Base-by-base conservation (phyloP, 1,139 yeast species). In the Nakaseomyces kungkrabaensis region DNA sequence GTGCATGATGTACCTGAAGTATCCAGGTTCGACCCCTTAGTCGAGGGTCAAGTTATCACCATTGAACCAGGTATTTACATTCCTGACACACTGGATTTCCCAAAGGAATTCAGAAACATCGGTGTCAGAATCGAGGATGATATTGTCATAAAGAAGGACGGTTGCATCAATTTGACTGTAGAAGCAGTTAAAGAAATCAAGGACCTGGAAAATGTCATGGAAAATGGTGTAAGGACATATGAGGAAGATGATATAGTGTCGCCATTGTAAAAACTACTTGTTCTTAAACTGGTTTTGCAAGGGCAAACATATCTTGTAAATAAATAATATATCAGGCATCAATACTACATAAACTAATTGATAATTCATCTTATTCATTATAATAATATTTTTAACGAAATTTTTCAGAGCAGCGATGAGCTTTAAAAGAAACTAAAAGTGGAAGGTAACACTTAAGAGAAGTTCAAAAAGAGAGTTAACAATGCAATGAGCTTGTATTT, bases 111-210 rank as follows among this genome's bases (percentile, higher is more conserved):
- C 70, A 84, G 88, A 59, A 94, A 94, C 25, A 84, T 94, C 52
- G 99, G 98, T 1, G 84, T 94, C 27, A 79, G 99, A 60, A 85
- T 94, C 36, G 99, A 94, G 66, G 99, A 94, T 69, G 92, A 92
- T 64, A 75, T 86, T 33, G 92, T 85, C 0, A 82, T 92, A 31
- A 95, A 94, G 0, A 68, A 76, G 33, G 69, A 73, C 24, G 67
- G 69, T 3, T 76, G 74, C 56, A 83, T 81, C 24, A 80, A 81
- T 48, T 72, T 92, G 56, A 85, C 96, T 0, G 78, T 78, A 11
- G 90, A 85, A 52, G 92, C 97, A 38, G 83, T 81, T 10, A 92
- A 92, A 66, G 97, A 90, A 63, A 74, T 90, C 34, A 76, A 60
- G 1, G 97, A 89, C 61, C 79, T 90, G 41, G 96, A 90, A 62